phyloP scores from a whole-genome alignment of 192 early-diverging fungal genomes.

The Linnemannia schmuckeri region DNA sequence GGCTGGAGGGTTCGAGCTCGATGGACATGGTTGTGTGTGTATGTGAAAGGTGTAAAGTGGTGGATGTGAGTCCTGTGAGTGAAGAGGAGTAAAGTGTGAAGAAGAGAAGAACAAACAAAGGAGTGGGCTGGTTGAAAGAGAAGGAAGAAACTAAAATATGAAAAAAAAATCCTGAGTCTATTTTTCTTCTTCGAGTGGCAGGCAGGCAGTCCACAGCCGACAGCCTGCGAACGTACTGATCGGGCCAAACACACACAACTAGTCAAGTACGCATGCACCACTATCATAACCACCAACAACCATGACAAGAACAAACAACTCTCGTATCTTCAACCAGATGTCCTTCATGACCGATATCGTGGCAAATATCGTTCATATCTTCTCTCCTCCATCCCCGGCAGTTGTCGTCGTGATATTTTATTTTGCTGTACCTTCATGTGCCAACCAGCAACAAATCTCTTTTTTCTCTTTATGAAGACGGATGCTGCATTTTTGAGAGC shows the following conservation, averaged over 20 bases:
- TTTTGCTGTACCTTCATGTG: neutral
- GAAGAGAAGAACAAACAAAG: neutral
- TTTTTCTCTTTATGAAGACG: neutral
- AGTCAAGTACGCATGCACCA: too few species aligned
- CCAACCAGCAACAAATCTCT: neutral
- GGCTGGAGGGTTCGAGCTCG: conserved; percentile 68
- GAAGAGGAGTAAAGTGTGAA: neutral
- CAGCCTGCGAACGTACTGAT: neutral
- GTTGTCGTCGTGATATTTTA: neutral
- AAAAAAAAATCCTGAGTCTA: neutral
- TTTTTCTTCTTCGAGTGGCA: neutral
- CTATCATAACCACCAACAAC: neutral
- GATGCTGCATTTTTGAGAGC: neutral
- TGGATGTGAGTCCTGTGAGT: neutral
- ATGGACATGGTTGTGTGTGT: conserved; percentile 62
- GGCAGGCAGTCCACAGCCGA: neutral
- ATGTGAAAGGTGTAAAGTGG: neutral
- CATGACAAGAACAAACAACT: neutral
- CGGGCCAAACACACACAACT: too few species aligned
- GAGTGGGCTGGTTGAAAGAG: neutral
- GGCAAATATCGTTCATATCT: neutral
- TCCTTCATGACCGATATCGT: too few species aligned
- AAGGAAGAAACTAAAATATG: neutral
- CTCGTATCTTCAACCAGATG: too few species aligned
- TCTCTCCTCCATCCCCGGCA: neutral